Evolutionary conservation across 352 stramenopile species (phyloP).

Genomic region (Globisporangium megalacanthum): DNA sequence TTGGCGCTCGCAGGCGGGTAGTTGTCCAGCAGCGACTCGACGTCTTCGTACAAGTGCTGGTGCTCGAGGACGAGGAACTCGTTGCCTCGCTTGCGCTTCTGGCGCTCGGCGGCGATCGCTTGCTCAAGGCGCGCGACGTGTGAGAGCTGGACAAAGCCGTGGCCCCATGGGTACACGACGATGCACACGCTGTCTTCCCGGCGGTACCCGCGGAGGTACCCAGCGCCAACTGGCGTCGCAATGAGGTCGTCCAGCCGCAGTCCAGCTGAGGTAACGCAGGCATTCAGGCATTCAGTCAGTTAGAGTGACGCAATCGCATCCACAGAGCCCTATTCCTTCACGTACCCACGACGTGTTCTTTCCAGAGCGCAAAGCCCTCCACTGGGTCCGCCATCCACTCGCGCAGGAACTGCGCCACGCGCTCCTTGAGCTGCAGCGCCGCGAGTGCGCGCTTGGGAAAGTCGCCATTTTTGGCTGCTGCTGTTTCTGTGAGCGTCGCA

Average conservation of each 20-base stretch:
- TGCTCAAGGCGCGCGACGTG: constrained; percentile 40
- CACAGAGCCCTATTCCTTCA: not conserved
- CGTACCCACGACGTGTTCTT: constrained; percentile 64
- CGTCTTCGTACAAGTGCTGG: constrained; percentile 65
- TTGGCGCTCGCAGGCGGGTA: constrained; percentile 15
- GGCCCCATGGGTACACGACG: constrained; percentile 66
- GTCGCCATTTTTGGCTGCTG: constrained; percentile 8
- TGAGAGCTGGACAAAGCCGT: constrained; percentile 62
- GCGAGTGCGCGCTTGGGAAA: constrained; percentile 34
- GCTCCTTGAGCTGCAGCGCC: constrained; percentile 61
- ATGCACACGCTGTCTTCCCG: constrained; percentile 54
- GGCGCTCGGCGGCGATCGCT: constrained; percentile 26
- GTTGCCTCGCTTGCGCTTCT: constrained; percentile 37
- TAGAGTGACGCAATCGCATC: not conserved
- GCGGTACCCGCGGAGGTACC: constrained; percentile 58
- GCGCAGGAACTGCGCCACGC: constrained; percentile 58
- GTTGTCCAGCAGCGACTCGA: constrained; percentile 54
- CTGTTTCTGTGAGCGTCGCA: constrained; percentile 22
- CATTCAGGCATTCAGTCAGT: not conserved
- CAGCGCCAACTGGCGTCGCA: constrained; percentile 48
- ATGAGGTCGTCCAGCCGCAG: constrained; percentile 61
- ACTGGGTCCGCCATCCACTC: constrained; percentile 66
- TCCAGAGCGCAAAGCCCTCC: constrained; percentile 60
- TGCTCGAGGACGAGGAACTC: constrained; percentile 57
- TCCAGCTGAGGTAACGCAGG: constrained; percentile 11